These are phyloP conservation scores for Hypomontagnella monticulosa DNA, from an alignment of 495 filamentous ascomycete genomes.

Conservation along the genomic window DNA sequence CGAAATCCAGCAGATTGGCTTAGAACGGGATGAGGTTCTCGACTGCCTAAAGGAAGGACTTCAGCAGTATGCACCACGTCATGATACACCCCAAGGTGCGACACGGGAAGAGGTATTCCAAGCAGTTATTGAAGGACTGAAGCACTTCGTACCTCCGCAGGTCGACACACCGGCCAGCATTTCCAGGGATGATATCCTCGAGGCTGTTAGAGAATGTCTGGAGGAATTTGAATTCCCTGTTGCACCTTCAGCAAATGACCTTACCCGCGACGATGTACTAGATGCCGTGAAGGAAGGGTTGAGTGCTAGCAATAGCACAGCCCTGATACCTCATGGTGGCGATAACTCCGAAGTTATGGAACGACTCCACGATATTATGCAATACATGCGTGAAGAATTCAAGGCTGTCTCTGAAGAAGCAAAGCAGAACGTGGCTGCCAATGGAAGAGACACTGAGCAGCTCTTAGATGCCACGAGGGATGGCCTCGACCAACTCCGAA, in stretches of 20 bases:
- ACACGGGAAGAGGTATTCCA: constrained; percentile 82
- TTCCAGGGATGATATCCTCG: constrained; percentile 79
- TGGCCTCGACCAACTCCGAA: constrained; percentile 80
- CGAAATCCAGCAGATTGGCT: constrained; percentile 84
- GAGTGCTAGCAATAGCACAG: constrained; percentile 46
- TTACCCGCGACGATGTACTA: constrained; percentile 63
- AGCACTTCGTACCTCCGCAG: constrained; percentile 76
- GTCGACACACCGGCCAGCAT: constrained; percentile 72
- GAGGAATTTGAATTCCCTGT: constrained; percentile 75
- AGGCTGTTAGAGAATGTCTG: constrained; percentile 78
- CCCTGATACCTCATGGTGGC: constrained; percentile 46
- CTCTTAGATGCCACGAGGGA: constrained; percentile 86
- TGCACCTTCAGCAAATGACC: constrained; percentile 55
- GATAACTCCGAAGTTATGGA: constrained; percentile 71
- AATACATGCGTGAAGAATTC: constrained; percentile 75
- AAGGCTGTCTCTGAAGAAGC: constrained; percentile 67
- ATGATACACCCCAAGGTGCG: constrained; percentile 57
- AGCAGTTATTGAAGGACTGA: constrained; percentile 82
- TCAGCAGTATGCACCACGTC: constrained; percentile 72
- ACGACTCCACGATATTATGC: constrained; percentile 76
- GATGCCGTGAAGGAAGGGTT: constrained; percentile 65
- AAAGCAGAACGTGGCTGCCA: constrained; percentile 77
- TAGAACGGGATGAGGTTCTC: constrained; percentile 88
- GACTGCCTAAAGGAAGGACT: constrained; percentile 85
- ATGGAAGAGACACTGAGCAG: constrained; percentile 80